A percentile compares a stretch with the other conserved stretches of the same genome.
Evolutionary conservation across 78 protist genomes (phyloP).

Genomic region (Monocercomonoides exilis): DNA sequence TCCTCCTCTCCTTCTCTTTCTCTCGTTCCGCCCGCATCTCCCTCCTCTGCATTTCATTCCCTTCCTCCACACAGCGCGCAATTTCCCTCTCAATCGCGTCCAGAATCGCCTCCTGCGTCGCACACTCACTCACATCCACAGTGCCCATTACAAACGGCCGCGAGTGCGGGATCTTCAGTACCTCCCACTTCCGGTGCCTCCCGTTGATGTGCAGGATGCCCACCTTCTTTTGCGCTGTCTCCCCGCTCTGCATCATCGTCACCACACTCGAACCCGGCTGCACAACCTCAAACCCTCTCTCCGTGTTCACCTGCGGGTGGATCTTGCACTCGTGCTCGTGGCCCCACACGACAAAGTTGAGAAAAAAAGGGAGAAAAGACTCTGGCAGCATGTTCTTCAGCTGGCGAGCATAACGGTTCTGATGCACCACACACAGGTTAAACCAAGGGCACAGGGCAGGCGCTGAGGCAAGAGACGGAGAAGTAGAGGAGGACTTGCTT

Average conservation of each 20-base stretch:
- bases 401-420: slow-evolving; percentile 52
- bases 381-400: slow-evolving; percentile 3
- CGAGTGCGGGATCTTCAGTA: background rate
- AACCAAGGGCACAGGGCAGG: too few relatives aligned
- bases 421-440: slow-evolving; percentile 83
- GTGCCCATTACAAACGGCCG: background rate
- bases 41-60: background rate
- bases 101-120: background rate
- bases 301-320: slow-evolving; percentile 30
- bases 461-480: too few relatives aligned
- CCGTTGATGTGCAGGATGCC: background rate
- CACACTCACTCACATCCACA: background rate
- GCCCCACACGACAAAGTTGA: slow-evolving; percentile 91
- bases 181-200: background rate
- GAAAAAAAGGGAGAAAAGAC: background rate
- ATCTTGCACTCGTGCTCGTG: slow-evolving; percentile 83
- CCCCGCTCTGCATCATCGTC: background rate
- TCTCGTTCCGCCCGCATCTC: background rate
- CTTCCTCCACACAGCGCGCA: background rate
- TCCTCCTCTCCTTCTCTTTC: background rate
- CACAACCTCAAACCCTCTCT: background rate
- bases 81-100: background rate
- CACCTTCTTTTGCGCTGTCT: background rate
- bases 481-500: too few relatives aligned
- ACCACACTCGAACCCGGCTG: background rate